phyloP scores from a whole-genome alignment of 805 yeast species.

The Yarrowia bubula region DNA sequence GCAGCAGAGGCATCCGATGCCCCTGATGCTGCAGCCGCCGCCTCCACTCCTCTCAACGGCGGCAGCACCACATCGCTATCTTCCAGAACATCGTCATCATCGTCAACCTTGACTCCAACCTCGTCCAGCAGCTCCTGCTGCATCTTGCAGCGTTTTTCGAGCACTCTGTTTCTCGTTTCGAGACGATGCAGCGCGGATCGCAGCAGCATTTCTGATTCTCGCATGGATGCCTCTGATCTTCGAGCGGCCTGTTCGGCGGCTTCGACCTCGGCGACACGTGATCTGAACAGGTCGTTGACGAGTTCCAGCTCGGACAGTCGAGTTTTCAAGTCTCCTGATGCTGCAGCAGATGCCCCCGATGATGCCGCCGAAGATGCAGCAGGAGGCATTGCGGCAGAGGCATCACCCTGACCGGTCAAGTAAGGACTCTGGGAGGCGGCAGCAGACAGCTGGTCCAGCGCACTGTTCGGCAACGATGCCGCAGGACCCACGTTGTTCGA shows the following conservation, averaged over 20 bases:
- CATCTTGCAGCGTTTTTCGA: slow-evolving; percentile 13
- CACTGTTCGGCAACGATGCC: slow-evolving; percentile 22
- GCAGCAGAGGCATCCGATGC: neutral
- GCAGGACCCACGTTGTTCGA: neutral
- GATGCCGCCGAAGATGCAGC: neutral
- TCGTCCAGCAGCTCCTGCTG: slow-evolving; percentile 20
- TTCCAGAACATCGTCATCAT: slow-evolving; percentile 13
- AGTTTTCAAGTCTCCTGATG: slow-evolving; percentile 55
- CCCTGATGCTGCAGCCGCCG: neutral
- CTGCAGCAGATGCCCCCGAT: slow-evolving; percentile 30
- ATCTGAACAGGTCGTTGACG: slow-evolving; percentile 82
- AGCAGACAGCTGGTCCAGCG: slow-evolving; percentile 32
- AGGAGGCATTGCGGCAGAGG: neutral
- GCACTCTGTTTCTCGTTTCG: slow-evolving; percentile 24
- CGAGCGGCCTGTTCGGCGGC: slow-evolving; percentile 41
- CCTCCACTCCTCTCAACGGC: neutral
- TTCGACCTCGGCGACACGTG: slow-evolving; percentile 81
- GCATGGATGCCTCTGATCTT: slow-evolving; percentile 35
- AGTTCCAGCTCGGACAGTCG: slow-evolving; percentile 84
- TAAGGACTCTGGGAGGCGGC: slow-evolving; percentile 32
- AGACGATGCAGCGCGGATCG: slow-evolving; percentile 28
- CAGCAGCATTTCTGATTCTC: slow-evolving; percentile 33
- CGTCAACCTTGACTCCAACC: slow-evolving; percentile 11
- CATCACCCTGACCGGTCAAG: slow-evolving; percentile 22
- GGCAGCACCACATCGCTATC: slow-evolving; percentile 17